These are phyloP conservation scores for Thozetella sp. DNA, from an alignment of 495 filamentous ascomycete species.

Conservation along the genomic window DNA sequence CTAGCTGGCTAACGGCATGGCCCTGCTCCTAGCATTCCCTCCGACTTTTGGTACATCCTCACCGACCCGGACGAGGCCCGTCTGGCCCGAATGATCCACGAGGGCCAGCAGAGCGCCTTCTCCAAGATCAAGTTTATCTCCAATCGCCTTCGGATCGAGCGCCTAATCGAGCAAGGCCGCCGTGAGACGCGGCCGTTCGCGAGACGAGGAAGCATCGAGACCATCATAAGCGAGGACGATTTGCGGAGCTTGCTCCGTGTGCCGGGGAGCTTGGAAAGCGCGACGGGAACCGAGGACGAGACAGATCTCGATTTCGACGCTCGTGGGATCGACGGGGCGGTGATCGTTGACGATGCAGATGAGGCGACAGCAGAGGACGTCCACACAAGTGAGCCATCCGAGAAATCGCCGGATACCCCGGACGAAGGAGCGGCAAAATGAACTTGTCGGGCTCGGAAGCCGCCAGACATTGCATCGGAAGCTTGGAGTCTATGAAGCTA, in stretches of 20 bases:
- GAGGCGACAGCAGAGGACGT: neutral
- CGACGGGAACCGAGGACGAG: neutral
- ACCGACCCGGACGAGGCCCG: slow-evolving; percentile 75
- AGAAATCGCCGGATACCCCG: no score
- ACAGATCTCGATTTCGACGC: neutral
- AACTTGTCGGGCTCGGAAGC: no score
- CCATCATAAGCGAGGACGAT: slow-evolving; percentile 46
- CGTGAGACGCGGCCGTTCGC: slow-evolving; percentile 46
- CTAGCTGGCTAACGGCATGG: no score
- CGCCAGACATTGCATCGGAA: no score
- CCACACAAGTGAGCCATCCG: no score
- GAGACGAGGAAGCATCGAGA: slow-evolving; percentile 43
- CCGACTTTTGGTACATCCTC: slow-evolving; percentile 85
- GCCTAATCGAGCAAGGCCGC: slow-evolving; percentile 74
- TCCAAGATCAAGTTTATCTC: slow-evolving; percentile 88
- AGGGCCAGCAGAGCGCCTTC: slow-evolving; percentile 83
- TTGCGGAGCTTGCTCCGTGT: slow-evolving; percentile 27
- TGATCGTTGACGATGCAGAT: neutral
- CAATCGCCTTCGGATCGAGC: slow-evolving; percentile 84
- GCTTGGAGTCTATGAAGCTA: no score
- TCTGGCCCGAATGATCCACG: slow-evolving; percentile 83
- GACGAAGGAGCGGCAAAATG: no score
- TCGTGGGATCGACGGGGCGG: neutral
- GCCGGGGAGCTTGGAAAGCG: slow-evolving; percentile 1
- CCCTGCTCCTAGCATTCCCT: no score